Percentiles rank a stretch among this genome's conserved stretches.
These are phyloP conservation scores for Pulicaria dysenterica DNA, from an alignment of 129 eudicot species.

Conservation along the genomic window DNA sequence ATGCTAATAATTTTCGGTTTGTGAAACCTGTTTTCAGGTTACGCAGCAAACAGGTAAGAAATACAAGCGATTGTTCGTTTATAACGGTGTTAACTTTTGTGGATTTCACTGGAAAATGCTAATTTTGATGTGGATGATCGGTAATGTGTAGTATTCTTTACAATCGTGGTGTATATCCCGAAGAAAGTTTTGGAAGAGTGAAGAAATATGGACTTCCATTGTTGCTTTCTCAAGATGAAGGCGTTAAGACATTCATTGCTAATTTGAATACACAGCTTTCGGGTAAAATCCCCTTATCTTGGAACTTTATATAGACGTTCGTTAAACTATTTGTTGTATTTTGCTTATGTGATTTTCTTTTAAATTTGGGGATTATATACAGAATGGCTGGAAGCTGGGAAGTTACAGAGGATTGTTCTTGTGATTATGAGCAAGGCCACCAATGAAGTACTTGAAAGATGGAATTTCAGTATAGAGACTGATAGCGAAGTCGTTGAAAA, in stretches of 20 bases:
- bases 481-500: slow-evolving; percentile 83
- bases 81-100: not conserved
- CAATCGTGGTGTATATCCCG: slow-evolving; percentile 91
- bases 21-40: slow-evolving; percentile 55
- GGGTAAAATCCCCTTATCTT: slow-evolving; percentile 41
- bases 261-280: slow-evolving; percentile 85
- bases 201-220: slow-evolving; percentile 95
- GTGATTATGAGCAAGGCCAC: slow-evolving; percentile 92
- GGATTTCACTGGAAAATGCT: not conserved
- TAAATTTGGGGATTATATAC: slow-evolving; percentile 4
- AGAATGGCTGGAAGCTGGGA: slow-evolving; percentile 98
- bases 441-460: slow-evolving; percentile 86
- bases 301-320: not conserved
- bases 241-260: slow-evolving; percentile 79
- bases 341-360: not conserved
- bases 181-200: slow-evolving; percentile 85
- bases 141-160: slow-evolving; percentile 65
- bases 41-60: slow-evolving; percentile 89
- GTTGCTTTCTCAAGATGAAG: slow-evolving; percentile 94
- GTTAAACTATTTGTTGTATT: not conserved
- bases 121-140: slow-evolving; percentile 11
- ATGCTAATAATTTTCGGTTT: slow-evolving; percentile 11
- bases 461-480: slow-evolving; percentile 96
- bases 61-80: slow-evolving; percentile 2
- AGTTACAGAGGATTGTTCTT: slow-evolving; percentile 84